Evolutionary conservation across 495 filamentous ascomycete genomes (phyloP), one percentile per base, ranked within the genome.

Genomic region (Clavariopsis aquatica): DNA sequence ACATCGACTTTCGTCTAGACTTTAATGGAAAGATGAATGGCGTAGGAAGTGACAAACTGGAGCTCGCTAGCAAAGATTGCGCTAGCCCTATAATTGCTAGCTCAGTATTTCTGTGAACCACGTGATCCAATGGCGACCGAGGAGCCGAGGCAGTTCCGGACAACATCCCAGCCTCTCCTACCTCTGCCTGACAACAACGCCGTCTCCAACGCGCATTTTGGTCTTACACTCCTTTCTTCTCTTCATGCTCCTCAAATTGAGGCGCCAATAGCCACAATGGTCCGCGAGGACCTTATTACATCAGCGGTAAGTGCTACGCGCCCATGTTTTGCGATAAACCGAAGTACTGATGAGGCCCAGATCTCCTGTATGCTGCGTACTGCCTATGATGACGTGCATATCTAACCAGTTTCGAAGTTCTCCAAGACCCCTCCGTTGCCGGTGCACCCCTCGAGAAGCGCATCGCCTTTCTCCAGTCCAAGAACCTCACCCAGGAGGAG

Each of bases 401-500:
- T 41, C 29, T 63, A 43, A 55, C 62, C 31, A 13, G 19, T 23
- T 1, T 7, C 27, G 9, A 67, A 97, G 93, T 98, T 74, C 87
- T 98, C 53, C 89, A 90, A 79, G 93, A 99, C 73, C 92, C 94
- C 10, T 91, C 87, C 38, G 92, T 98, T 55, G 84, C 90, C n/a
- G 83, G 85, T 1, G 91, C 93, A 1, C 88, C 95, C n/a, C 78
- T 96, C 57, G 95, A 98, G 67, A 96, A 95, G 77, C 84, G 90
- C 59, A 81, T 97, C 57, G 88, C 92, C 15, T 99, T 99, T 69
- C 83, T 99, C 20, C 89, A 93, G 74, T 96, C 93, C 0, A 99
- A 99, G 77, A 97, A 98, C 72, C 83, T 99, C 17, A 97, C 93
- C 2, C 90, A 92, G 76, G 92, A 98, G 76, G 94, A 99, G 76